phyloP scores from a whole-genome alignment of 257 asterid genomes.

The Nicotiana tomentosiformis region DNA sequence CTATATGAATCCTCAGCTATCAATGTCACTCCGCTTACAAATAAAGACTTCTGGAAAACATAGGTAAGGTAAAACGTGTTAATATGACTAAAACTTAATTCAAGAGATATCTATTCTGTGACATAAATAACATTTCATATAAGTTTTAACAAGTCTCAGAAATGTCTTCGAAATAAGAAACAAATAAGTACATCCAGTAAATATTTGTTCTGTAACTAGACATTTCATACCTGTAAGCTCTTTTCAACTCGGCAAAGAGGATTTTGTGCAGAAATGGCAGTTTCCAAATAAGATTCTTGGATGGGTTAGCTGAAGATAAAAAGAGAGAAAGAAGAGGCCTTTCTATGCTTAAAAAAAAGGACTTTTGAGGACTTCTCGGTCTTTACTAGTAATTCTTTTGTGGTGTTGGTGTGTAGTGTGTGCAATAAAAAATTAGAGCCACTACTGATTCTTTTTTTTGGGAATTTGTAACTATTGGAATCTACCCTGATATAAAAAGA shows the following conservation, averaged over 20 bases:
- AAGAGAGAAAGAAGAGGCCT: not conserved
- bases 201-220: not conserved
- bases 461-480: not conserved
- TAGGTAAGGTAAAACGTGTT: too few species aligned
- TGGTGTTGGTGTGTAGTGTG: not conserved
- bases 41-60: too few species aligned
- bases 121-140: too few species aligned
- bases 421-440: not conserved
- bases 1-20: too few species aligned
- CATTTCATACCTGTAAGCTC: not conserved
- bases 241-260: not conserved
- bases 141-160: not conserved
- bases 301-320: not conserved
- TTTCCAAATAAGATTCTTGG: not conserved
- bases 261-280: not conserved
- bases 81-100: too few species aligned
- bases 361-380: not conserved
- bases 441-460: not conserved
- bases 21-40: too few species aligned
- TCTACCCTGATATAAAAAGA: not conserved
- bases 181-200: too few species aligned
- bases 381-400: not conserved
- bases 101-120: too few species aligned
- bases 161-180: not conserved
- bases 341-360: not conserved